phyloP scores from a whole-genome alignment of 2,329 filamentous ascomycete genomes.

The Fusarium robinianum region DNA sequence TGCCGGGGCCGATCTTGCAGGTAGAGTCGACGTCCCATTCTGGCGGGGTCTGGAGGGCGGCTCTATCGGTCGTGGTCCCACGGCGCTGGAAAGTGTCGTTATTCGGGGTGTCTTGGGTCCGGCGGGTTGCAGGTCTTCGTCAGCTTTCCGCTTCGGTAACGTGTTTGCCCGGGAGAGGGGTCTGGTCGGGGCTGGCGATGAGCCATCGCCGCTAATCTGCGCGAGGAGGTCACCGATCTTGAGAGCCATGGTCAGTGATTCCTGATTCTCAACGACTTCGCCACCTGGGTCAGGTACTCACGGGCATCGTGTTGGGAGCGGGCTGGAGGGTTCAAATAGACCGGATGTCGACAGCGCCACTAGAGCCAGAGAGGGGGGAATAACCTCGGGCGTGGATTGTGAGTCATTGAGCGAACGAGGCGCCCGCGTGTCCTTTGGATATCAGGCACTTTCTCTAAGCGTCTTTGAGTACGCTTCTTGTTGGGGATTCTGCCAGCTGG shows the following conservation, averaged over 20 bases:
- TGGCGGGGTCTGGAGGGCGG: conserved; percentile 20
- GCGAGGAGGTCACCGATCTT: conserved; percentile 50
- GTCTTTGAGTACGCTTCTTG: conserved; percentile 31
- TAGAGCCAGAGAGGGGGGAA: conserved; percentile 31
- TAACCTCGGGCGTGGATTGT: conserved; percentile 31
- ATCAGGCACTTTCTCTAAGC: conserved; percentile 13
- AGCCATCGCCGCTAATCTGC: conserved; percentile 59
- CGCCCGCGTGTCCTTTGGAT: conserved; percentile 8
- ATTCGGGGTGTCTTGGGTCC: conserved; percentile 50
- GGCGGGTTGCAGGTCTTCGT: conserved; percentile 51
- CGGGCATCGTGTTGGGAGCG: conserved; percentile 38
- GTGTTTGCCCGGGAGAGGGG: conserved; percentile 34
- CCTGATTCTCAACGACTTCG: conserved; percentile 9
- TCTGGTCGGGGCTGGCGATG: conserved; percentile 43
- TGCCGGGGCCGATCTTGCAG: conserved; percentile 25
- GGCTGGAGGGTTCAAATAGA: conserved; percentile 15
- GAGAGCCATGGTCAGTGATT: conserved; percentile 28
- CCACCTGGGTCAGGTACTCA: conserved; percentile 26
- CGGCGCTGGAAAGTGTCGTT: conserved; percentile 30
- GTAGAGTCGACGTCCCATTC: conserved; percentile 19
- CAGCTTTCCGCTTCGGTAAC: conserved; percentile 61
- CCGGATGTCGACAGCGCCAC: conserved; percentile 14
- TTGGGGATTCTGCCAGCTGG: conserved; percentile 18
- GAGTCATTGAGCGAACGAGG: conserved; percentile 35
- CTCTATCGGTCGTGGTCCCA: conserved; percentile 28